Evolutionary conservation across 2,329 filamentous ascomycete genomes (phyloP).

Genomic region (Aspergillus novoparasiticus): DNA sequence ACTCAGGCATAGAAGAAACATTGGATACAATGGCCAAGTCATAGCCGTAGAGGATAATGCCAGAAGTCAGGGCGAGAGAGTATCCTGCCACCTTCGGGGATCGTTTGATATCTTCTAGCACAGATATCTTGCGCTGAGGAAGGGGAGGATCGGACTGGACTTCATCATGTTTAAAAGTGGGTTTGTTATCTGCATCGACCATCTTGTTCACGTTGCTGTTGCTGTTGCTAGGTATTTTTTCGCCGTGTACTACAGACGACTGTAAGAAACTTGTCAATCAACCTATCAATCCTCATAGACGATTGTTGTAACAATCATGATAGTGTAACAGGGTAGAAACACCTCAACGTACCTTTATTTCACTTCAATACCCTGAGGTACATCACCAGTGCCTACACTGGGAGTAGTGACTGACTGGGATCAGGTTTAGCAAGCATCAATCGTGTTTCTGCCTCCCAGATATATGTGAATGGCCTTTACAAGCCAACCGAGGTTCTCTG

Average conservation of each 20-base stretch:
- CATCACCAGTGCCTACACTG: neutral
- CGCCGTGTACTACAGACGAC: neutral
- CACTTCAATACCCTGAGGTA: neutral
- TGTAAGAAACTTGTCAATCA: neutral
- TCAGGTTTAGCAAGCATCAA: neutral
- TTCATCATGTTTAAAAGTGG: neutral
- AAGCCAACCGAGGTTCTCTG: neutral
- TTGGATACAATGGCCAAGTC: slow-evolving; percentile 37
- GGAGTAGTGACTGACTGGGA: neutral
- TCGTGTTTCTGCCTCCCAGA: neutral
- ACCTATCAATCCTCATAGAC: neutral
- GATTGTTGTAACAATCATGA: neutral
- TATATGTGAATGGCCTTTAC: neutral
- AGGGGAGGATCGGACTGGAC: neutral
- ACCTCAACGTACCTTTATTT: neutral
- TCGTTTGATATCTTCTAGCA: slow-evolving; percentile 7
- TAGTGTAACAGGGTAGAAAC: neutral
- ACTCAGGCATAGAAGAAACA: slow-evolving; percentile 25
- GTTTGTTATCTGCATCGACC: neutral
- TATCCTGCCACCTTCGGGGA: slow-evolving; percentile 18
- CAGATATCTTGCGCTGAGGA: neutral
- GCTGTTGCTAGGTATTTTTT: neutral
- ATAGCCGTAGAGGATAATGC: slow-evolving; percentile 36
- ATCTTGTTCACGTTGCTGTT: neutral
- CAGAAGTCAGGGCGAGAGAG: slow-evolving; percentile 21